Percentiles rank a stretch among this genome's conserved stretches.
These are phyloP conservation scores for Xylaria nigripes DNA, from an alignment of 495 filamentous ascomycete species.

Conservation along the genomic window DNA sequence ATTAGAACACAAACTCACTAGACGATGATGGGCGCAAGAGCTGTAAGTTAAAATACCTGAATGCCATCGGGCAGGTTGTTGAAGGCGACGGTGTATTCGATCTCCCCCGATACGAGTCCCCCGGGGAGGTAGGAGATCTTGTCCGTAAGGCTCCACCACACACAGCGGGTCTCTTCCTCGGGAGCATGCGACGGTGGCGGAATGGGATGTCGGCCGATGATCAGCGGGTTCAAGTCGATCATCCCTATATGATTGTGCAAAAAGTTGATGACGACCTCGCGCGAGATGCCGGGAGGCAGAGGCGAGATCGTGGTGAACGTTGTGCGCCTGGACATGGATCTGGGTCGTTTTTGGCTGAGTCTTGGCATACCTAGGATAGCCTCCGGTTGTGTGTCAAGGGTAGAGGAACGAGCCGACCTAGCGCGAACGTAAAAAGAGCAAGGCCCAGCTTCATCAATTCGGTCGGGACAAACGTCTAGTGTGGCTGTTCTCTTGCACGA, in stretches of 20 bases:
- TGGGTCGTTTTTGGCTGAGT: background rate
- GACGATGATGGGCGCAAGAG: background rate
- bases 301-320: slow-evolving; percentile 64
- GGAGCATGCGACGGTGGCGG: slow-evolving; percentile 52
- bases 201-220: slow-evolving; percentile 58
- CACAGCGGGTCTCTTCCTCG: slow-evolving; percentile 57
- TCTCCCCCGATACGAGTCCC: slow-evolving; percentile 51
- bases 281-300: slow-evolving; percentile 56
- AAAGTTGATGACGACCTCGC: slow-evolving; percentile 57
- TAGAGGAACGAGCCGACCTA: too few species aligned
- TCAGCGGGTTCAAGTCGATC: slow-evolving; percentile 75
- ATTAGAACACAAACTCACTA: background rate
- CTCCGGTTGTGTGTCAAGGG: too few species aligned
- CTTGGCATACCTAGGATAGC: too few species aligned
- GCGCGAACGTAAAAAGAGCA: too few species aligned
- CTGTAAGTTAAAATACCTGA: slow-evolving; percentile 23
- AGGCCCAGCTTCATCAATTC: too few species aligned
- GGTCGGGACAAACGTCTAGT: too few species aligned
- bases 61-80: slow-evolving; percentile 59
- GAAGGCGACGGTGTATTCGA: slow-evolving; percentile 69
- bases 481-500: too few species aligned
- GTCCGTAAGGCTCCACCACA: slow-evolving; percentile 67
- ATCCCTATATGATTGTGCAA: slow-evolving; percentile 67
- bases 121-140: slow-evolving; percentile 66
- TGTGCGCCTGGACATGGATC: slow-evolving; percentile 45